These are phyloP conservation scores for Apostasia ramifera DNA, from an alignment of 106 monocot genomes.

Conservation along the genomic window DNA sequence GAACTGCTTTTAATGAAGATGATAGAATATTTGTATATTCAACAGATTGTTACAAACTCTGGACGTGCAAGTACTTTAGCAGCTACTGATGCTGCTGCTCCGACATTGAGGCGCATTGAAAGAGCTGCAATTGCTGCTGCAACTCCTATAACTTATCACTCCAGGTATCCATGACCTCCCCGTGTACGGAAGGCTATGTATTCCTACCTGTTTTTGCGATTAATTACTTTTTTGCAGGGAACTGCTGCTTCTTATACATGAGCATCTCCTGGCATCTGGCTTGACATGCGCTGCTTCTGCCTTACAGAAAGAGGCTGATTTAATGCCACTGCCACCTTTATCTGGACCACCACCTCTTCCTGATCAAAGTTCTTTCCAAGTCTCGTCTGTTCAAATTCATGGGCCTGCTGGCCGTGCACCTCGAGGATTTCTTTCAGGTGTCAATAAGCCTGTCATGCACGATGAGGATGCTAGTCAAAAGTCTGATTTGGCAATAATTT, in stretches of 20 bases:
- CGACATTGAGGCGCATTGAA: conserved; percentile 92
- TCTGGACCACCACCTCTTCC: conserved; percentile 32
- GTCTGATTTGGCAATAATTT: conserved; percentile 17
- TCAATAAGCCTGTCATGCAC: conserved; percentile 10
- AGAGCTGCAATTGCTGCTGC: conserved; percentile 98
- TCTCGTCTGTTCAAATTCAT: conserved; percentile 24
- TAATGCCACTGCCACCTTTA: conserved; percentile 53
- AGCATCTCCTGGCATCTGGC: conserved; percentile 84
- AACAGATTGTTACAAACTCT: conserved; percentile 87
- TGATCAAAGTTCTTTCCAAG: conserved; percentile 49
- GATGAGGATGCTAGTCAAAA: conserved; percentile 40
- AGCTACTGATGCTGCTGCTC: conserved; percentile 98
- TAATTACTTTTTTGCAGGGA: conserved; percentile 40
- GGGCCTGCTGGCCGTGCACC: conserved; percentile 78
- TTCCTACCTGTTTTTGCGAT: conserved; percentile 3
- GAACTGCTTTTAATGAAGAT: too few relatives aligned
- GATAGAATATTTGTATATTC: background rate
- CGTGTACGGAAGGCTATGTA: background rate
- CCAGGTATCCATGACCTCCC: conserved; percentile 34
- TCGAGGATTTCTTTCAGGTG: conserved; percentile 47
- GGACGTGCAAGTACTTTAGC: conserved; percentile 91
- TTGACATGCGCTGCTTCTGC: conserved; percentile 59
- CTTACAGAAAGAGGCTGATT: conserved; percentile 76
- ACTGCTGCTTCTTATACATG: conserved; percentile 83
- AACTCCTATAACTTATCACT: conserved; percentile 91